phyloP scores from a whole-genome alignment of 495 filamentous ascomycete species.

The Penicillium desertorum region DNA sequence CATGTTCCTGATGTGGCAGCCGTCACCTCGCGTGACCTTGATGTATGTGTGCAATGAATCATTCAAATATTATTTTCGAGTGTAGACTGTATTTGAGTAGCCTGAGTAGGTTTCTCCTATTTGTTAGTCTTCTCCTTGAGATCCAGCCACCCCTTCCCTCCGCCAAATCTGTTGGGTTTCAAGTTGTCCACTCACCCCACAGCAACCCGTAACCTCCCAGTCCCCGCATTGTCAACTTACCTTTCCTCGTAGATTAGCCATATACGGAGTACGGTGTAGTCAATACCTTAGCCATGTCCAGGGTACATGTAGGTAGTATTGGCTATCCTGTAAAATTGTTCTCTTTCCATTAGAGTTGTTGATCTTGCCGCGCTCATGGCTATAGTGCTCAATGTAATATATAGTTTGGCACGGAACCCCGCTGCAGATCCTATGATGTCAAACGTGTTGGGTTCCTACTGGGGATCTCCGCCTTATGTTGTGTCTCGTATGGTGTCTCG shows the following conservation, averaged over 20 bases:
- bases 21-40: constrained; percentile 37
- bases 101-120: background rate
- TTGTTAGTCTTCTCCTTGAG: background rate
- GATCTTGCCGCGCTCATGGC: background rate
- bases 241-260: background rate
- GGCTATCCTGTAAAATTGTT: background rate
- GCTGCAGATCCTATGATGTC: constrained; percentile 8
- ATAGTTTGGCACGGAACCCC: background rate
- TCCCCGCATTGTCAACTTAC: background rate
- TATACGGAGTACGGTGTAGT: no score
- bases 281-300: background rate
- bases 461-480: background rate
- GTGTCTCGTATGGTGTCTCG: background rate
- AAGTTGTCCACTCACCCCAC: constrained; percentile 1
- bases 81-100: constrained; percentile 1
- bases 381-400: background rate
- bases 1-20: constrained; percentile 38
- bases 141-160: background rate
- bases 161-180: background rate
- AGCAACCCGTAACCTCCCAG: background rate
- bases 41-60: constrained; percentile 20
- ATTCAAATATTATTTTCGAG: constrained; percentile 7
- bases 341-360: background rate
- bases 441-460: background rate
- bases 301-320: background rate